Evolutionary conservation across 2,329 filamentous ascomycete species (phyloP), one percentile per base, ranked within the genome.

Genomic region (Colletotrichum tamarilloi): DNA sequence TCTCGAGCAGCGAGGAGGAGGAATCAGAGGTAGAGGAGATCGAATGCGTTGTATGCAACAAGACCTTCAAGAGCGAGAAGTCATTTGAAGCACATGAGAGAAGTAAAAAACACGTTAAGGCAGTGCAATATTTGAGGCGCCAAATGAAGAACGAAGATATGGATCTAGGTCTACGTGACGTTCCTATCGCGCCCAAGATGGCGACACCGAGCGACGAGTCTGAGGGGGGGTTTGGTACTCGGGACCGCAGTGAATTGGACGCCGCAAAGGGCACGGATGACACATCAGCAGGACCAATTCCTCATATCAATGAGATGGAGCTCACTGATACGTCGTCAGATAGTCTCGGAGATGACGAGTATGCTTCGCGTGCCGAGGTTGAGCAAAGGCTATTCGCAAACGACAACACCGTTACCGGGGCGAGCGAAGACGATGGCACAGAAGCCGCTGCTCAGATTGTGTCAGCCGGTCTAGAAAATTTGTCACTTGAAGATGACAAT

Each of bases 101-200:
- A 84, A 98, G 96, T 86, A 99, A 98, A 82, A 99, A 98, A 83
- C 97, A 99, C 79, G 83, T 92, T 74, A 98, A 98, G 80, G 93
- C 95, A 2, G 88, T 98, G 7, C 92, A 95, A 76, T 90, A 95
- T 74, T 83, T 99, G 52, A 91, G 91, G 78, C 89, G 90, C 78
- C 92, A 97, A 80, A 97, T 99, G 95, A 90, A 88, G 77, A 91
- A 92, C 77, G 94, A 99, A 78, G 93, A 95, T 77, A 85, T 87
- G 59, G 87, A 91, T 62, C 79, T 92, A 4, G 80, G 84, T 64
- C 74, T 77, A 1, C 75, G 75, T n/a, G 30, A 55, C 28, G 56
- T 24, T 12, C 14, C 62, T 24, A n/a, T 49, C 7, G 49, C 30
- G 8, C 53, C 53, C 4, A 46, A 62, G 11, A 59, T 59, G 14